Evolutionary conservation across 805 yeast species (phyloP), one percentile per base, ranked within the genome.

Genomic region (Lachancea nothofagi): DNA sequence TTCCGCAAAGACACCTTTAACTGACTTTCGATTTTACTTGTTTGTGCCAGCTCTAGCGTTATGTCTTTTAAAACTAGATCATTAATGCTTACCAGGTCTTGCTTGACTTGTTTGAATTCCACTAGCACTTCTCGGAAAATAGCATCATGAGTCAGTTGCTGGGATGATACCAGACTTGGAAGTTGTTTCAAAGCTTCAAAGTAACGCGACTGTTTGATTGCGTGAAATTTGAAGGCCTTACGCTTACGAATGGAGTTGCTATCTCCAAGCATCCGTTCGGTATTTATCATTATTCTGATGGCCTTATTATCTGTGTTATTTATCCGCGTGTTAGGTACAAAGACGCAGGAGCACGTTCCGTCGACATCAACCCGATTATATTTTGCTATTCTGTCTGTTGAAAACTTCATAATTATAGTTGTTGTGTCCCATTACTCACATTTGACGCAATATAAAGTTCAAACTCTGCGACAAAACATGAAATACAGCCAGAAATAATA

Each of bases 21-120:
- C 29, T 53, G 52, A 7, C 25, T 15, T 24, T 58, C 56, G 6
- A 58, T 46, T 21, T 38, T 33, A 17, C 46, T 47, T 42, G 63
- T 62, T 24, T 57, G 61, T 19, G 47, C 49, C 21, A 52, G 44
- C 38, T 63, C 68, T 13, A 54, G 48, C 10, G 52, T 50, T 4
- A 66, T 49, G 34, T 61, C 66, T 20, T 50, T 55, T 20, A 53
- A 51, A 7, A 60, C 42, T 7, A 41, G 41, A 10, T 35, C 38
- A 38, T 51, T 50, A n/a, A 58, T 42, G 5, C 38, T 23, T 3
- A 19, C 25, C 7, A 58, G 39, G 33, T 55, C 63, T 2, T 37
- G 25, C 17, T 44, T 44, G 1, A 58, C 51, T 29, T 49, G 54
- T 14, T 36, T 35, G 7, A 59, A 18, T 38, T 57, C 59, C 5